phyloP scores from a whole-genome alignment of 495 filamentous ascomycete genomes.

The Pseudomonodictys pantanalensis region DNA sequence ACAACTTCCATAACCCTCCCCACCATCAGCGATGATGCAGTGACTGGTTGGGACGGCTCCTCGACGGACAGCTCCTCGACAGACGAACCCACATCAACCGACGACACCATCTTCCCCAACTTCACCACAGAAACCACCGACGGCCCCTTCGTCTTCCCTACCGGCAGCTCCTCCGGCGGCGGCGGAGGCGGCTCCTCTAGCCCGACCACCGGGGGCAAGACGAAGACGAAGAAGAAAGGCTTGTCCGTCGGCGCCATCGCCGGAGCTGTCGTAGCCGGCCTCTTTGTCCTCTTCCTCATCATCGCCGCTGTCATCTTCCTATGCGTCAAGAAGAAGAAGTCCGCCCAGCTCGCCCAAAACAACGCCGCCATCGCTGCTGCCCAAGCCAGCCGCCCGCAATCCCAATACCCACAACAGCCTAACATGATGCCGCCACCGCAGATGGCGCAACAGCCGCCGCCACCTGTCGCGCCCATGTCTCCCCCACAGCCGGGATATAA shows the following conservation, averaged over 20 bases:
- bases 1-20: slow-evolving; percentile 15
- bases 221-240: slow-evolving; percentile 7
- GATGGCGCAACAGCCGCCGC: slow-evolving; percentile 1
- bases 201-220: neutral
- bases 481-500: slow-evolving; percentile 9
- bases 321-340: slow-evolving; percentile 26
- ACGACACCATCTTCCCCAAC: too few species aligned
- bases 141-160: neutral
- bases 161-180: neutral
- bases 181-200: neutral
- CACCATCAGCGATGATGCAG: slow-evolving; percentile 7
- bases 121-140: neutral
- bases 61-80: neutral
- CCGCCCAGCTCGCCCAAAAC: slow-evolving; percentile 18
- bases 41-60: slow-evolving; percentile 15
- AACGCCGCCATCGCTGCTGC: slow-evolving; percentile 11
- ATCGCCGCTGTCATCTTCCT: slow-evolving; percentile 18
- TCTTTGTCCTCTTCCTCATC: slow-evolving; percentile 15
- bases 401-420: slow-evolving; percentile 4
- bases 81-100: neutral
- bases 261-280: slow-evolving; percentile 14
- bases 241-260: slow-evolving; percentile 14
- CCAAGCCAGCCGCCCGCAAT: slow-evolving; percentile 20
- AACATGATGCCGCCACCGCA: slow-evolving; percentile 1
- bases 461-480: slow-evolving; percentile 1